Base-by-base conservation (phyloP, 1,284 basidiomycete genomes). In the Rhizoctonia solani region DNA sequence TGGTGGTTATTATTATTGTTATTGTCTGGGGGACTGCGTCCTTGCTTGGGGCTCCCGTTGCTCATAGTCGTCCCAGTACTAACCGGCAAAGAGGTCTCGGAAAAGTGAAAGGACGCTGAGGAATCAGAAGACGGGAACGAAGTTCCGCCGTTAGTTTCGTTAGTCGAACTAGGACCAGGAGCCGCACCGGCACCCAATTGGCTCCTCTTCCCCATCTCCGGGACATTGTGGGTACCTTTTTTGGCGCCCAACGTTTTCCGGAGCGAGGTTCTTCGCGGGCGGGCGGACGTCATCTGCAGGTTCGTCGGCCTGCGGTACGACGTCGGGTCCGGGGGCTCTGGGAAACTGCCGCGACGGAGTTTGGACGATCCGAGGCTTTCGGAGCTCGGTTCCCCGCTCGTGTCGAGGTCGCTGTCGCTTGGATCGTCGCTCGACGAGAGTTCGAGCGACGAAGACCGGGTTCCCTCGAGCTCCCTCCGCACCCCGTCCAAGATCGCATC, bases 401-500 rank as follows among this genome's bases (percentile, higher is more conserved):
- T 29, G 2, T 49, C 54, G 42, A 8, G 42, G n/a, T 49, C 44
- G 30, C 66, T 53, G 25, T 67, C 66, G 44, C 66, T 58, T 9
- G 44, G 4, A 13, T 52, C 30, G 30, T 56, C 37, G 41, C 29
- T 5, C n/a, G 9, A 68, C 8, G 55, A 46, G 29, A 25, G n/a
- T 16, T 61, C 44, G 44, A 29, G 21, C 21, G 19, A 46, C 44
- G 32, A 34, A n/a, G 56, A 66, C 25, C 44, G 56, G 6, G 47
- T 27, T 16, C 19, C n/a, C 13, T 61, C 56, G 73, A 89, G 73
- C 75, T 93, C 91, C 42, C 83, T 77, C 69, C 85, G 80, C 1
- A 96, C 79, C 0, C 85, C 89, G 74, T 95, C 92, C 46, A 95
- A 79, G 41, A 95, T 82, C 1, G 93, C 89, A 76, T 95, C 93